Conservation (phyloP, 2,329 filamentous ascomycete species). For the Fusarium sp. region DNA sequence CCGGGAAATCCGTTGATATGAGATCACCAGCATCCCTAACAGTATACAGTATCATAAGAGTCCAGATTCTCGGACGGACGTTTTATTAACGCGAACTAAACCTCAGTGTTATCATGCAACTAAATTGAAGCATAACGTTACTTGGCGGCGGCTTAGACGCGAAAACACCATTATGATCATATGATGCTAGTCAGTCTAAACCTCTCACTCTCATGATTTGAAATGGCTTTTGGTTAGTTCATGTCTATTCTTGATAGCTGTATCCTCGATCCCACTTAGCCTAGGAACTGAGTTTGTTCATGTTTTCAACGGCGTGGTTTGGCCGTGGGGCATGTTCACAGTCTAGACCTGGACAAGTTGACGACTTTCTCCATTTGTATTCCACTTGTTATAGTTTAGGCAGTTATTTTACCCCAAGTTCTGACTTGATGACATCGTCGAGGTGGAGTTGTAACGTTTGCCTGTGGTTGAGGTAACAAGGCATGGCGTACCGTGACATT, state of each 20-base stretch:
- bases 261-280: conserved; percentile 1
- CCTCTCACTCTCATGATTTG: conserved; percentile 11
- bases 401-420: conserved; percentile 7
- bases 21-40: neutral
- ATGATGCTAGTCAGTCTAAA: conserved; percentile 1
- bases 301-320: conserved; percentile 18
- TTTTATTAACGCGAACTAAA: neutral
- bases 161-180: conserved; percentile 5
- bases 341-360: conserved; percentile 7
- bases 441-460: neutral
- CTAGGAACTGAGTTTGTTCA: conserved; percentile 1
- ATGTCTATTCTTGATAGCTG: conserved; percentile 17
- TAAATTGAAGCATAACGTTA: conserved; percentile 19
- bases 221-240: conserved; percentile 2
- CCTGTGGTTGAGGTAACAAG: neutral
- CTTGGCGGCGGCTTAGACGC: neutral
- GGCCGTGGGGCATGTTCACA: conserved; percentile 1
- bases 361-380: conserved; percentile 15
- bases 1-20: neutral
- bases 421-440: conserved; percentile 18
- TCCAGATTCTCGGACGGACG: neutral
- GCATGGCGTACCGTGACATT: neutral
- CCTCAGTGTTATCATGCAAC: neutral
- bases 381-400: conserved; percentile 26
- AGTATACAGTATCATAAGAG: neutral